A percentile compares a stretch with the other conserved stretches of the same genome.
phyloP scores from a whole-genome alignment of 106 monocot genomes.

The Cymbidium sinense region DNA sequence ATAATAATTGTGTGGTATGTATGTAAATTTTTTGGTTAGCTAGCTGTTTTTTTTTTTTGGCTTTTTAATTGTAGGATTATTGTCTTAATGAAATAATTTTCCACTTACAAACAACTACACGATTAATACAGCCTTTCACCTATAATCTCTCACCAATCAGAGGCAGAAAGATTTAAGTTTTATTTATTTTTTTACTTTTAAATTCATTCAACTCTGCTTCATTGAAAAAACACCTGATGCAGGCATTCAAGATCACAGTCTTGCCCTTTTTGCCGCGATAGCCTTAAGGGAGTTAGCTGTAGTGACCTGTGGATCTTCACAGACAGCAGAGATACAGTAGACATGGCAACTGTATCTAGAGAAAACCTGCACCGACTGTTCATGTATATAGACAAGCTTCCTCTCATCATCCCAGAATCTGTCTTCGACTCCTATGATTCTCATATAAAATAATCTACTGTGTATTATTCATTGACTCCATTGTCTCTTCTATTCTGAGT shows the following conservation, averaged over 20 bases:
- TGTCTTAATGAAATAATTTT: no score
- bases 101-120: no score
- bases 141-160: no score
- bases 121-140: no score
- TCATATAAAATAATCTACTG: constrained; percentile 37
- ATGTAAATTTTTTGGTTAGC: no score
- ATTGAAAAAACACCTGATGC: constrained; percentile 9
- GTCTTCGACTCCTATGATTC: constrained; percentile 69
- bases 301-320: constrained; percentile 79
- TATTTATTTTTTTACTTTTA: no score
- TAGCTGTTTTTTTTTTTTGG: no score
- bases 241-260: constrained; percentile 84
- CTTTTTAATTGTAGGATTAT: no score
- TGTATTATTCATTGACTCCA: neutral
- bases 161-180: no score
- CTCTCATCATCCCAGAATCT: constrained; percentile 50
- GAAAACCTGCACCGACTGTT: constrained; percentile 85
- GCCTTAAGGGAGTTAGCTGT: constrained; percentile 65
- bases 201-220: neutral
- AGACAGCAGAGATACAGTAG: constrained; percentile 57
- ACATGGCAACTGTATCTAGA: constrained; percentile 53
- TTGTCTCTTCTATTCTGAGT: neutral
- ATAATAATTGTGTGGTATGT: no score
- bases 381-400: constrained; percentile 87
- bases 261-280: constrained; percentile 93